A percentile compares a stretch with the other conserved stretches of the same genome.
phyloP scores from a whole-genome alignment of 1,284 basidiomycete genomes.

The Fomitiporia mediterranea region DNA sequence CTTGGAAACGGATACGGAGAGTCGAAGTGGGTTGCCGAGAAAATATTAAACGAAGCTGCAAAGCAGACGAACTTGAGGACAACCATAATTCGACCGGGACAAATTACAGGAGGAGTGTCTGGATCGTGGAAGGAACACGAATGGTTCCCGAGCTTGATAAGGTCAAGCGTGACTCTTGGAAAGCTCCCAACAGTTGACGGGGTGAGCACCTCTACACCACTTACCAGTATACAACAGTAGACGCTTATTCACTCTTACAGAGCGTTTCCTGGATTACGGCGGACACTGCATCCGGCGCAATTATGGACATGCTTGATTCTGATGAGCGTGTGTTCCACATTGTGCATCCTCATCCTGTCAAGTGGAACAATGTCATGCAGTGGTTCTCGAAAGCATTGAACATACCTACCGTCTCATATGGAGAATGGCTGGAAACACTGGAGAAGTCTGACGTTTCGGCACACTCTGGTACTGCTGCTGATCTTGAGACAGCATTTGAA shows the following conservation, averaged over 20 bases:
- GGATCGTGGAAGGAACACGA: slow-evolving; percentile 31
- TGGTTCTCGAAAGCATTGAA: slow-evolving; percentile 22
- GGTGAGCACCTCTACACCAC: slow-evolving; percentile 9
- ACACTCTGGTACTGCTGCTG: background rate
- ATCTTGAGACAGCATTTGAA: background rate
- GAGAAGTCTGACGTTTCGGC: background rate
- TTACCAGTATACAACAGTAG: background rate
- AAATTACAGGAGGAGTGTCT: slow-evolving; percentile 27
- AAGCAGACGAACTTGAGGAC: slow-evolving; percentile 24
- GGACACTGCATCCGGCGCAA: slow-evolving; percentile 22
- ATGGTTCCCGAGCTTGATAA: slow-evolving; percentile 31
- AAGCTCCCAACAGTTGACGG: slow-evolving; percentile 20
- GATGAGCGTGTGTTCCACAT: slow-evolving; percentile 26
- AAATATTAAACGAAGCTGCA: slow-evolving; percentile 26
- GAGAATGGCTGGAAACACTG: slow-evolving; percentile 25
- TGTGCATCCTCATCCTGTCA: slow-evolving; percentile 26
- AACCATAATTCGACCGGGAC: slow-evolving; percentile 25
- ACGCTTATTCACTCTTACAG: background rate
- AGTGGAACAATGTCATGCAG: slow-evolving; percentile 24
- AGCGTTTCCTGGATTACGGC: slow-evolving; percentile 23
- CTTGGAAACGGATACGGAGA: slow-evolving; percentile 31
- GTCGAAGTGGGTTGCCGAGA: slow-evolving; percentile 34
- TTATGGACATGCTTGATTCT: slow-evolving; percentile 21
- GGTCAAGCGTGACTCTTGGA: slow-evolving; percentile 16
- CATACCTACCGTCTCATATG: slow-evolving; percentile 25